Conservation (phyloP, 2,329 filamentous ascomycete species). For the Blumeria hordei region DNA sequence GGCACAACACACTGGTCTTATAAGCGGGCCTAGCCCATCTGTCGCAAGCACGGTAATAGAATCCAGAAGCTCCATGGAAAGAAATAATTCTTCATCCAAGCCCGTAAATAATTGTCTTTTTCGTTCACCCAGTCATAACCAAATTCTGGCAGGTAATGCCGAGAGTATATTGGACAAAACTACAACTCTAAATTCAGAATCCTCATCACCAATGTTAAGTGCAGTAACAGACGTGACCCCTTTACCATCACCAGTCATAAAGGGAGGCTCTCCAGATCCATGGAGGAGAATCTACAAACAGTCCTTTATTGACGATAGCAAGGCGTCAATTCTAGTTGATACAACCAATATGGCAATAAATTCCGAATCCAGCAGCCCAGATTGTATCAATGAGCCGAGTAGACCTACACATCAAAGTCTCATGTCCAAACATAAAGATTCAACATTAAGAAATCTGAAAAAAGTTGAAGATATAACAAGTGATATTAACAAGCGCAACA, state of each 20-base stretch:
- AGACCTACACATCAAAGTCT: conserved; percentile 31
- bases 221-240: conserved; percentile 61
- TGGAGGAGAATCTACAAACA: conserved; percentile 30
- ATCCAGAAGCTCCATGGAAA: too few species aligned
- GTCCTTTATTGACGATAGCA: conserved; percentile 23
- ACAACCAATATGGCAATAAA: conserved; percentile 25
- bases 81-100: too few species aligned
- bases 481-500: conserved; percentile 37
- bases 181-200: conserved; percentile 11
- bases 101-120: too few species aligned
- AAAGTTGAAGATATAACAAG: conserved; percentile 10
- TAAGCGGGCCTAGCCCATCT: too few species aligned
- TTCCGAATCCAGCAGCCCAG: conserved; percentile 27
- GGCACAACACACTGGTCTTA: too few species aligned
- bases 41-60: too few species aligned
- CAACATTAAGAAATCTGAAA: conserved; percentile 6
- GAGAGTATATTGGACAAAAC: too few species aligned
- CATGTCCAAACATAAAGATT: conserved; percentile 7
- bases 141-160: too few species aligned
- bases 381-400: conserved; percentile 27
- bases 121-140: too few species aligned
- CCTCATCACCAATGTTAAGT: conserved; percentile 50
- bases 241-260: conserved; percentile 49
- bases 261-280: conserved; percentile 38
- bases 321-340: conserved; percentile 18